phyloP scores from a whole-genome alignment of 192 early-diverging fungal genomes.

The Chytriomyces sp. region DNA sequence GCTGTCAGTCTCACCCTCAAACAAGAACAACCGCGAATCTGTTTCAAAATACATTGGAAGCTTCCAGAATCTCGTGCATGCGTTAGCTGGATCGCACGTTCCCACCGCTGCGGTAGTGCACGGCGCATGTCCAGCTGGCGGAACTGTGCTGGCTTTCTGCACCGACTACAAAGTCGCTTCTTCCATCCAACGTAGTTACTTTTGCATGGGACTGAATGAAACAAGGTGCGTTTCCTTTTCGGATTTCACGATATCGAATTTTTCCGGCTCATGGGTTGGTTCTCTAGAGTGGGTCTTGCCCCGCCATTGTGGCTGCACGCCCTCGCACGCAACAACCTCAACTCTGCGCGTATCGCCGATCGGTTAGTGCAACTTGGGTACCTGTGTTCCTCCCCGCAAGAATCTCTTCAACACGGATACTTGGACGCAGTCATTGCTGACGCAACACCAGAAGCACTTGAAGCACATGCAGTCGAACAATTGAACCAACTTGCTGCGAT shows the following conservation, averaged over 20 bases:
- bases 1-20: background rate
- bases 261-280: background rate
- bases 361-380: constrained; percentile 19
- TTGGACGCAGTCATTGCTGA: constrained; percentile 23
- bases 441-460: constrained; percentile 5
- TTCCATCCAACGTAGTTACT: background rate
- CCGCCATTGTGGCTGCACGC: constrained; percentile 34
- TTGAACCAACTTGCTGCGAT: constrained; percentile 5
- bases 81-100: constrained; percentile 26
- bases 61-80: constrained; percentile 34
- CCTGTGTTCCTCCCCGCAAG: constrained; percentile 24
- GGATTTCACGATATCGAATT: background rate
- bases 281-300: constrained; percentile 26
- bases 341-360: constrained; percentile 20
- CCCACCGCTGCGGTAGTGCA: constrained; percentile 39
- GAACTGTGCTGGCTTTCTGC: constrained; percentile 44
- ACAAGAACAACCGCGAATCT: background rate
- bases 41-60: constrained; percentile 28
- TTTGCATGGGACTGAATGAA: constrained; percentile 44
- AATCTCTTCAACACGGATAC: constrained; percentile 20
- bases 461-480: background rate
- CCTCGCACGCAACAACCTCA: constrained; percentile 22
- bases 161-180: constrained; percentile 41
- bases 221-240: constrained; percentile 2
- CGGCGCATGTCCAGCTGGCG: constrained; percentile 46